Evolutionary conservation across 352 stramenopile species (phyloP), one percentile per base, ranked within the genome.

Genomic region (Phytophthora crassamura): DNA sequence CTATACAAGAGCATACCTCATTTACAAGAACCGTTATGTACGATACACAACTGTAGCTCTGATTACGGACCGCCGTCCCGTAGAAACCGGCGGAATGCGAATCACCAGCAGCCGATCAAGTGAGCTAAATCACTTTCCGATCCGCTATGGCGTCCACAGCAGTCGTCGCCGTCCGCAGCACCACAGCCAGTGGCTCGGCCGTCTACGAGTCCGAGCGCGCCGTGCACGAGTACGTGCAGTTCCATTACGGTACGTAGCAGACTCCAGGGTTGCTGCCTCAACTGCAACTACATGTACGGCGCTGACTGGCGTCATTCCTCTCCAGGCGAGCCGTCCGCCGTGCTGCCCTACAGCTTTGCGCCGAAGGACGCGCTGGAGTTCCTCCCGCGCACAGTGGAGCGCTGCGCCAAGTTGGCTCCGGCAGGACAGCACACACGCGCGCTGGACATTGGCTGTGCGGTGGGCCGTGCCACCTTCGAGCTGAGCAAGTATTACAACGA

Each of bases 381-480:
- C 66, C 80, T 97, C 32, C 84, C 93, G 39, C 84, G 87, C 33
- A 93, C 93, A 16, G 86, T 90, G 11, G 86, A 93, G 22, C 70
- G 89, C 25, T 83, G 88, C 33, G 77, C 90, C 15, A 73, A 70
- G 7, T 69, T 97, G 10, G 69, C 87, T 8, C 75, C 78, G 1
- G 60, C 69, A 1, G 42, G 57, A 7, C 86, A 80, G 12, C 90
- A 82, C 36, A 79, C 75, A n/a, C 87, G 90, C 42, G 95, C 91
- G 2, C 74, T 99, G 43, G 96, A 99, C 67, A 86, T 99, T 61
- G 96, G 96, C 33, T 99, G 95, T 64, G 91, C 96, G 7, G 95
- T 99, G 22, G 96, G 96, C 34, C 93, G 95, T 18, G 84, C 91
- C 16, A 96, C 94, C 4, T 98, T 98, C 63, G 92, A 98, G 72